Base-by-base conservation (phyloP, 257 asterid genomes). In the Nicotiana benthamiana region DNA sequence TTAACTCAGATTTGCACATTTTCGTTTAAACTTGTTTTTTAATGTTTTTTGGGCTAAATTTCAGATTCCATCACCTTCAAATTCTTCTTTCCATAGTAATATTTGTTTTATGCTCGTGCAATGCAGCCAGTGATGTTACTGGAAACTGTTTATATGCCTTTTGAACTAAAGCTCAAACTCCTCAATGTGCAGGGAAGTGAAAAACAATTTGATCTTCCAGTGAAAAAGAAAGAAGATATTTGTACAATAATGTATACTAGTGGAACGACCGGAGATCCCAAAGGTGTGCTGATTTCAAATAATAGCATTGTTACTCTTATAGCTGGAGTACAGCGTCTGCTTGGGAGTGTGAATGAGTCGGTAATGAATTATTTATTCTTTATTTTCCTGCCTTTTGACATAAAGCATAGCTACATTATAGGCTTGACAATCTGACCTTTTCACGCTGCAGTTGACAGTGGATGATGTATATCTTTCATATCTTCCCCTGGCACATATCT, bases 241-340 rank as follows among this genome's bases (percentile, higher is more conserved):
- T 95, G 98, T 83, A 93, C 99, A 70, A 95, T 95, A 59, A 95
- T 95, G 99, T 95, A 95, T 81, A 95, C 99, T 60, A 95, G 99
- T 84, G 99, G 99, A 76, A 95, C 99, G 72, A 95, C 99, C 54
- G 97, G 99, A 68, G 97, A 95, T 75, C 99, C 99, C 62, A 95
- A 95, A 90, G 99, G 99, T 70, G 99, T 95, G 86, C 74, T 92
- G 97, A 89, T 95, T 81, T 92, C 99, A 70, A 93, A 93, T 86
- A 92, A 89, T 84, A 93, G 88, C 88, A 93, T 93, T 85, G 93
- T 91, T 80, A 83, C 97, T 60, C 82, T 95, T 70, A 87, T 94
- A 75, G 96, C 97, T 80, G 98, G 97, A 62, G 97, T 91, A 48
- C 80, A 88, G 81, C 63, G 89, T 64, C 81, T 95, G 53, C 89